Conservation (phyloP, 2,329 filamentous ascomycete species). For the Endoconidiophora laricicola region DNA sequence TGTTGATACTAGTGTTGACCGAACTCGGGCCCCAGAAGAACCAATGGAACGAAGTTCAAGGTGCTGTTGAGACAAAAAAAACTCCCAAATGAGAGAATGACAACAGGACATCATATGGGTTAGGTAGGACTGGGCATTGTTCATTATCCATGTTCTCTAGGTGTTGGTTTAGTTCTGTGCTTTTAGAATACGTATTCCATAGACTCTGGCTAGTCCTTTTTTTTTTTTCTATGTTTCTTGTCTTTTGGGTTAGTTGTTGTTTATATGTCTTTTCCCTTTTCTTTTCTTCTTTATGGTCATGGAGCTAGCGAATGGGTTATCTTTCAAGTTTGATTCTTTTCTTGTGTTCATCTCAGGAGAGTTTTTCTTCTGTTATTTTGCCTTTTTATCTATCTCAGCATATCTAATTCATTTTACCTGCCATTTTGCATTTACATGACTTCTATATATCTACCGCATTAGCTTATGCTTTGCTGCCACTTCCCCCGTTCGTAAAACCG, state of each 20-base stretch:
- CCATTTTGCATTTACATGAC: too few relatives aligned
- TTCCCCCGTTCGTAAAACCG: too few relatives aligned
- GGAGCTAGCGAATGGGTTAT: too few relatives aligned
- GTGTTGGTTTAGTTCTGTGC: too few relatives aligned
- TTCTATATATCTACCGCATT: too few relatives aligned
- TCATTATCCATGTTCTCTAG: too few relatives aligned
- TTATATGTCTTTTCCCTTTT: not conserved
- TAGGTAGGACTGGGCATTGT: too few relatives aligned
- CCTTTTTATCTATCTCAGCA: slow-evolving; percentile 3
- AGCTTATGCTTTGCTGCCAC: too few relatives aligned
- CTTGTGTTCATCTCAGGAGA: not conserved
- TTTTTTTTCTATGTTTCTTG: not conserved
- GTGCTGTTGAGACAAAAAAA: slow-evolving; percentile 16
- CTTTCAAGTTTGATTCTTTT: not conserved
- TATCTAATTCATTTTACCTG: too few relatives aligned
- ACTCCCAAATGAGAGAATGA: too few relatives aligned
- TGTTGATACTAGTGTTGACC: slow-evolving; percentile 29
- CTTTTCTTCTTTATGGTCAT: not conserved
- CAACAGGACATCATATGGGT: too few relatives aligned
- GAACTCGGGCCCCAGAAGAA: slow-evolving; percentile 16
- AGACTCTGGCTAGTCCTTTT: not conserved
- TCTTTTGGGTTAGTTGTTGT: not conserved
- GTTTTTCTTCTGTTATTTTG: slow-evolving; percentile 4
- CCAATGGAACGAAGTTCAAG: not conserved
- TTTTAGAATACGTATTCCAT: too few relatives aligned